These are phyloP conservation scores for Alternaria sp. DNA, from an alignment of 2,329 filamentous ascomycete species.

Conservation along the genomic window DNA sequence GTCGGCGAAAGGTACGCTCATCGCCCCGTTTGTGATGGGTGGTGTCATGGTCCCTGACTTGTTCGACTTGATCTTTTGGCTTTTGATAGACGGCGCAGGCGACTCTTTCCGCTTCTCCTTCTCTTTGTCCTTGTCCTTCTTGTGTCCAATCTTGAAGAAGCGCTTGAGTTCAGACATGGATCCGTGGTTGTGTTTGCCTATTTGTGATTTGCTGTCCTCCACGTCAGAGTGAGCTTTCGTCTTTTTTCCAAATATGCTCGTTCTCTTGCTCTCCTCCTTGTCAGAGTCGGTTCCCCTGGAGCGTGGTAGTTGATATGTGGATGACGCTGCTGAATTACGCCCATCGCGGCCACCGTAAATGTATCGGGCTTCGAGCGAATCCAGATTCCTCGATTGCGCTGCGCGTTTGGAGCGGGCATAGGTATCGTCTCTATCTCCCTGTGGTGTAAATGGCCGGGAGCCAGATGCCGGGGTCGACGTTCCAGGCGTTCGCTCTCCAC, in stretches of 20 bases:
- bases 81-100: slow-evolving; percentile 67
- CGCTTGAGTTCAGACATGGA: slow-evolving; percentile 96
- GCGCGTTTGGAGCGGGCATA: slow-evolving; percentile 84
- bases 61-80: slow-evolving; percentile 58
- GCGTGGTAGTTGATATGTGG: slow-evolving; percentile 54
- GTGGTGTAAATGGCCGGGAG: slow-evolving; percentile 79
- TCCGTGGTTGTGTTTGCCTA: slow-evolving; percentile 63
- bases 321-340: slow-evolving; percentile 51
- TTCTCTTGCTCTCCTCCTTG: slow-evolving; percentile 59
- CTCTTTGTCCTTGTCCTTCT: slow-evolving; percentile 60
- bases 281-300: slow-evolving; percentile 54
- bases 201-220: slow-evolving; percentile 43
- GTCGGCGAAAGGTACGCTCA: slow-evolving; percentile 83
- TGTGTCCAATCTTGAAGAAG: slow-evolving; percentile 86
- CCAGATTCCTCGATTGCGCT: slow-evolving; percentile 71
- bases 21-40: slow-evolving; percentile 41
- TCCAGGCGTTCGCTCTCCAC: slow-evolving; percentile 58
- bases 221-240: slow-evolving; percentile 59
- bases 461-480: slow-evolving; percentile 66
- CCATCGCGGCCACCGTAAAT: slow-evolving; percentile 82
- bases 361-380: slow-evolving; percentile 80
- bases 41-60: slow-evolving; percentile 51
- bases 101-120: slow-evolving; percentile 67
- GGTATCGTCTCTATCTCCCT: slow-evolving; percentile 82
- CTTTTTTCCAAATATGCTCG: slow-evolving; percentile 62